Conservation (phyloP, 352 stramenopile genomes). For the Phytophthora podocarpi region DNA sequence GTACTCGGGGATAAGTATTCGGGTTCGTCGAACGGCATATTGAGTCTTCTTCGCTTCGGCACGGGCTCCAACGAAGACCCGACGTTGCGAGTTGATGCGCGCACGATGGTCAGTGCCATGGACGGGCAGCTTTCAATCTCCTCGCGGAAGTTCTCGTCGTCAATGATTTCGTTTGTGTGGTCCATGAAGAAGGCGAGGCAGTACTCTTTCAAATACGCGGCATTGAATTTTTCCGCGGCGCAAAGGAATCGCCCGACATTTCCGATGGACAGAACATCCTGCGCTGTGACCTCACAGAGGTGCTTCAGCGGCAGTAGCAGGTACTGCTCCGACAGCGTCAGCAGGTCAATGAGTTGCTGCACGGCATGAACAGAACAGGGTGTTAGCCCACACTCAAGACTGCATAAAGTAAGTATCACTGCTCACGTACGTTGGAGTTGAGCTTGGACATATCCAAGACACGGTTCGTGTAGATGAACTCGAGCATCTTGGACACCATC, state of each 20-base stretch:
- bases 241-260: slow-evolving; percentile 82
- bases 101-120: slow-evolving; percentile 80
- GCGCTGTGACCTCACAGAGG: slow-evolving; percentile 75
- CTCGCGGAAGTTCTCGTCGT: slow-evolving; percentile 83
- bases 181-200: slow-evolving; percentile 82
- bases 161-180: slow-evolving; percentile 78
- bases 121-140: slow-evolving; percentile 81
- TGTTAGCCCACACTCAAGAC: background rate
- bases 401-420: background rate
- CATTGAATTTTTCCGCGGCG: slow-evolving; percentile 85
- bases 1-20: slow-evolving; percentile 53
- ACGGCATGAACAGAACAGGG: slow-evolving; percentile 1
- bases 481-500: slow-evolving; percentile 91
- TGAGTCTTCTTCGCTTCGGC: slow-evolving; percentile 75
- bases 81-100: slow-evolving; percentile 49
- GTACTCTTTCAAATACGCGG: slow-evolving; percentile 82
- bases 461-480: slow-evolving; percentile 93
- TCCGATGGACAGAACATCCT: slow-evolving; percentile 70
- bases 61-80: slow-evolving; percentile 44
- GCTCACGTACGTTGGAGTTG: slow-evolving; percentile 61
- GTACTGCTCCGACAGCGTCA: slow-evolving; percentile 85
- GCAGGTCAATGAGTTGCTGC: slow-evolving; percentile 86
- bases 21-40: slow-evolving; percentile 82
- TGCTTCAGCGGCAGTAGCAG: slow-evolving; percentile 77
- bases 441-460: slow-evolving; percentile 82